Conservation (phyloP, 2,329 filamentous ascomycete genomes). For the Phyllosticta paracitricarpa region DNA sequence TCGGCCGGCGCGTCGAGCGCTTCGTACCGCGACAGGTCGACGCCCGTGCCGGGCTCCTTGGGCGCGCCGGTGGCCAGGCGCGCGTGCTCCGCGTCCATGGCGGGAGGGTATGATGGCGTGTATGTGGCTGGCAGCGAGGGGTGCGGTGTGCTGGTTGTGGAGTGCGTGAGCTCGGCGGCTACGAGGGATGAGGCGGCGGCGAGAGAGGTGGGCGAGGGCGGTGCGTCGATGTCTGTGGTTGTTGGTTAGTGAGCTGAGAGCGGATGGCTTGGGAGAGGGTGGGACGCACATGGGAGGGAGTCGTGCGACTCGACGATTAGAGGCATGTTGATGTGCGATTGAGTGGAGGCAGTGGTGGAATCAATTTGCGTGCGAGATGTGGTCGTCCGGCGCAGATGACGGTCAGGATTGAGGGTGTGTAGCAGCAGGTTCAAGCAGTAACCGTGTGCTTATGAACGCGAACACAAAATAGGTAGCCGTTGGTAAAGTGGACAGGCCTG, state of each 20-base stretch:
- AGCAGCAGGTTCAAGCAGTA: background rate
- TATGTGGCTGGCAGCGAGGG: constrained; percentile 47
- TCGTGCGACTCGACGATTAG: constrained; percentile 63
- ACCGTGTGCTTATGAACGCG: no score
- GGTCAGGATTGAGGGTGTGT: background rate
- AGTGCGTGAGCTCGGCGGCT: constrained; percentile 47
- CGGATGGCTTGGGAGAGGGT: constrained; percentile 11
- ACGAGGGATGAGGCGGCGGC: constrained; percentile 61
- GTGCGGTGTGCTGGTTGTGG: constrained; percentile 37
- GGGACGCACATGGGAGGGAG: constrained; percentile 61
- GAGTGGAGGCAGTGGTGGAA: background rate
- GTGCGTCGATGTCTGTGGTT: constrained; percentile 64
- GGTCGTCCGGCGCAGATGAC: background rate
- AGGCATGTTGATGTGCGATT: constrained; percentile 43
- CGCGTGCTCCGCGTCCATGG: constrained; percentile 58
- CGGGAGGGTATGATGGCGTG: constrained; percentile 50
- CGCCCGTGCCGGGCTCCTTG: constrained; percentile 46
- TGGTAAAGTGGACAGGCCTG: background rate
- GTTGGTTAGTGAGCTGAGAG: background rate
- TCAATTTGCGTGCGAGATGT: background rate
- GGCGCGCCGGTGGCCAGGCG: constrained; percentile 49
- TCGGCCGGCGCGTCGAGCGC: constrained; percentile 51
- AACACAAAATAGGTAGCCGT: no score
- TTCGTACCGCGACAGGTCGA: constrained; percentile 79
- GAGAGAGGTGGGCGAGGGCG: constrained; percentile 54